Evolutionary conservation across 163 green algal genomes (phyloP).

Genomic region (Prototheca wickerhamii): DNA sequence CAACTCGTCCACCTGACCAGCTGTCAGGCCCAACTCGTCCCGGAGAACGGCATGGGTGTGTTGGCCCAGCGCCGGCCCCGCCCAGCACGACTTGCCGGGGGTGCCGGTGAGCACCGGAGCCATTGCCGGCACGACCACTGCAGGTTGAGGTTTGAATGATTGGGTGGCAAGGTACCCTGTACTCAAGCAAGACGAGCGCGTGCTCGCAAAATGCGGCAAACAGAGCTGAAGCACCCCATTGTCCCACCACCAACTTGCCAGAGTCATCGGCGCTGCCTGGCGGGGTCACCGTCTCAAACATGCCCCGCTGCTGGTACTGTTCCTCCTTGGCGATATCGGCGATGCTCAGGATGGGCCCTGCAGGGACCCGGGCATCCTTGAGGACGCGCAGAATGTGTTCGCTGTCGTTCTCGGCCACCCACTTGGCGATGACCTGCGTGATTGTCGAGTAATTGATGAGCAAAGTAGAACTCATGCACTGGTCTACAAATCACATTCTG

Average conservation of each 20-base stretch:
- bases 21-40: constrained; percentile 31
- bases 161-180: too few species aligned
- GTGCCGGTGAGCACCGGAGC: background rate
- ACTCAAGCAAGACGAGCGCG: too few species aligned
- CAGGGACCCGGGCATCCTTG: constrained; percentile 48
- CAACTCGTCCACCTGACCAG: constrained; percentile 25
- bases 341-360: constrained; percentile 60
- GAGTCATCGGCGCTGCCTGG: constrained; percentile 18
- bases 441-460: background rate
- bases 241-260: background rate
- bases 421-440: constrained; percentile 35
- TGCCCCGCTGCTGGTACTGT: constrained; percentile 46
- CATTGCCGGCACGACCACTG: constrained; percentile 23
- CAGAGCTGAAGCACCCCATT: too few species aligned
- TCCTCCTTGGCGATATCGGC: constrained; percentile 52
- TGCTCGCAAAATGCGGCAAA: too few species aligned
- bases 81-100: constrained; percentile 30
- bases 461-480: too few species aligned
- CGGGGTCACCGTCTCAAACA: constrained; percentile 45
- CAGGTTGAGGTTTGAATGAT: too few species aligned
- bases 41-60: constrained; percentile 53
- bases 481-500: constrained; percentile 21
- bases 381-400: constrained; percentile 53
- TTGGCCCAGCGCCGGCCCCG: constrained; percentile 49
- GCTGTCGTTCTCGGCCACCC: constrained; percentile 24